Evolutionary conservation across 768 basidiomycete species (phyloP), one percentile per base, ranked within the genome.

Genomic region (Inosperma sp.): DNA sequence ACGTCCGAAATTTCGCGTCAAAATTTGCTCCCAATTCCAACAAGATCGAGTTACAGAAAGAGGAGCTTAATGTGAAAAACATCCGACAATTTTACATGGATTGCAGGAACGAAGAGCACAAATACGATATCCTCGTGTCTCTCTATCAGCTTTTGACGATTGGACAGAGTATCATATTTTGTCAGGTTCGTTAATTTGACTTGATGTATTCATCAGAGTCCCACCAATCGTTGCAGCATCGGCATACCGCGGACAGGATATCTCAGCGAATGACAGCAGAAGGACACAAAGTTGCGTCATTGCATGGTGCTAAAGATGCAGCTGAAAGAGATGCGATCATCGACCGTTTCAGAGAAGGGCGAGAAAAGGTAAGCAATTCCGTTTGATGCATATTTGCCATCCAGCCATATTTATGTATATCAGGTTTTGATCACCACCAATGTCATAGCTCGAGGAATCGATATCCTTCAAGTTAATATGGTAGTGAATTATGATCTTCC

Each of bases 401-500:
- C 16, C 31, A 9, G 17, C 16, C 33, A 27, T 10, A 21, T 39
- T 21, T 34, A n/a, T 33, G 29, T 10, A 22, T 39, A 14, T 22
- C n/a, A 78, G 76, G 79, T 81, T 43, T 72, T 99, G 57, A 99
- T 99, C 65, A 98, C 96, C 46, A 99, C 96, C 31, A 99, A 99
- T 68, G 96, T 99, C 63, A 88, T 98, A 56, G 94, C 96, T 1
- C 84, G 96, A 14, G 96, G 96, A 35, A 98, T 99, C 72, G 96
- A 99, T 62, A 96, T 99, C 62, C 77, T 93, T 49, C 95, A 97
- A 73, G 96, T 99, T 60, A 99, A 97, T 76, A 93, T 99, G 93
- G 95, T 98, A n/a, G 93, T 99, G 68, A 98, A 98, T 71, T 99
- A 98, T 64, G 94, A 97, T 64, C 78, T 96, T 22, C 93, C 94